Evolutionary conservation across 1,284 basidiomycete species (phyloP), one percentile per base, ranked within the genome.

Genomic region (Ustilago tritici): DNA sequence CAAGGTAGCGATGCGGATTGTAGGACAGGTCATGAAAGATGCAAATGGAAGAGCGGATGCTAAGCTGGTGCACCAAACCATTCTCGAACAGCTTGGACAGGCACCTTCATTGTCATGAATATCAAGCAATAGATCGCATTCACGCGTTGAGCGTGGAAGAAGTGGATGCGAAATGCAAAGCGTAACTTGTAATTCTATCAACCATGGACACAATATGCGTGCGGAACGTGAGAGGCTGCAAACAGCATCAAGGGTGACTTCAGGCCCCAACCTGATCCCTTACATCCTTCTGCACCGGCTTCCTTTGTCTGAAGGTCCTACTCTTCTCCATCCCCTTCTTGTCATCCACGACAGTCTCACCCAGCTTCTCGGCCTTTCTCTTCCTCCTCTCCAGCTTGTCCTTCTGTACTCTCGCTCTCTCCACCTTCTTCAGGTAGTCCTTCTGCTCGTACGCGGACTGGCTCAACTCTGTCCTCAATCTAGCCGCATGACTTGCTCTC

Each of bases 401-500:
- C 76, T 93, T 91, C 81, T 95, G 88, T 28, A 96, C 91, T n/a
- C 93, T 91, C 1, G 95, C 95, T 19, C 96, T 90, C 85, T 98
- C 97, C 43, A 99, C 97, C 79, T 98, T 96, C 84, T 90, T 91
- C 65, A 99, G 90, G 87, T 99, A 99, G 65, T 96, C 94, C 58
- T 91, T 91, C 86, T 99, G 96, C 87, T 98, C 96, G 46, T 90
- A 88, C 78, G 90, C 92, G 28, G 94, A 95, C 82, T 95, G 93
- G 0, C 93, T 91, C 92, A 99, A 90, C 84, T 98, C 95, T 60
- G 93, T 91, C 9, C 96, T 93, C 23, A 99, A 88, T 79, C 93
- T 92, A 2, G 95, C 93, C 8, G 92, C 89, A 84, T 95, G 94
- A 8, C 93, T 89, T 31, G 95, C 95, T 17, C 93, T 91, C 88